A percentile compares a stretch with the other conserved stretches of the same genome.
phyloP scores from a whole-genome alignment of 2,329 filamentous ascomycete species.

The Paecilomyces niveus region DNA sequence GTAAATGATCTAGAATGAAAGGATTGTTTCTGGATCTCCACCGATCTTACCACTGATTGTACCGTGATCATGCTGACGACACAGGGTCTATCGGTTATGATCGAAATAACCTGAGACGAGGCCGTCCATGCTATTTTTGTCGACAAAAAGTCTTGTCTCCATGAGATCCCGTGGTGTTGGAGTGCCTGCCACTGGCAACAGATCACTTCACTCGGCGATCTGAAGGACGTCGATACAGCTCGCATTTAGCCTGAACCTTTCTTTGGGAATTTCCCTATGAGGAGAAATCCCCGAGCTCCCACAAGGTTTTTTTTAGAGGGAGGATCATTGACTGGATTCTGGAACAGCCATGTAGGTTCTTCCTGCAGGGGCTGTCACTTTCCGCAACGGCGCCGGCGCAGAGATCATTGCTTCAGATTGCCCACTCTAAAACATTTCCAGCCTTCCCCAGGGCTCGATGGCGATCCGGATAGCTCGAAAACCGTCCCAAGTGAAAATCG shows the following conservation, averaged over 20 bases:
- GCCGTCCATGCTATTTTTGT: neutral
- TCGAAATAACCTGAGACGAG: neutral
- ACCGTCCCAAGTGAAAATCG: neutral
- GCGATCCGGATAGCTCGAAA: neutral
- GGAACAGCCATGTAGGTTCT: neutral
- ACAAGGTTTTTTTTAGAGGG: neutral
- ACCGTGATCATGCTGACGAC: neutral
- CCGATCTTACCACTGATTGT: neutral
- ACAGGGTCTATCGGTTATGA: neutral
- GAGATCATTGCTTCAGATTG: slow-evolving; percentile 9
- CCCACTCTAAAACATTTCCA: slow-evolving; percentile 1
- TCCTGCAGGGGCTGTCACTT: slow-evolving; percentile 2
- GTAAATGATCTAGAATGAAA: neutral
- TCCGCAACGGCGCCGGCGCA: neutral
- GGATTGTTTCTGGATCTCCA: neutral
- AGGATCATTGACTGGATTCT: slow-evolving; percentile 10
- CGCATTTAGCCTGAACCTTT: neutral
- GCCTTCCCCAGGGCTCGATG: neutral
- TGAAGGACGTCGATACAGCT: neutral
- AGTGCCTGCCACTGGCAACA: neutral
- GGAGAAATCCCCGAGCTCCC: slow-evolving; percentile 13
- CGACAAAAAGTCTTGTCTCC: neutral
- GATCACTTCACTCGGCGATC: neutral
- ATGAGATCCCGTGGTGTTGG: neutral
- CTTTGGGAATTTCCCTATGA: slow-evolving; percentile 11